Conservation (phyloP, 73 alveolate species). For the Paramecium caudatum region DNA sequence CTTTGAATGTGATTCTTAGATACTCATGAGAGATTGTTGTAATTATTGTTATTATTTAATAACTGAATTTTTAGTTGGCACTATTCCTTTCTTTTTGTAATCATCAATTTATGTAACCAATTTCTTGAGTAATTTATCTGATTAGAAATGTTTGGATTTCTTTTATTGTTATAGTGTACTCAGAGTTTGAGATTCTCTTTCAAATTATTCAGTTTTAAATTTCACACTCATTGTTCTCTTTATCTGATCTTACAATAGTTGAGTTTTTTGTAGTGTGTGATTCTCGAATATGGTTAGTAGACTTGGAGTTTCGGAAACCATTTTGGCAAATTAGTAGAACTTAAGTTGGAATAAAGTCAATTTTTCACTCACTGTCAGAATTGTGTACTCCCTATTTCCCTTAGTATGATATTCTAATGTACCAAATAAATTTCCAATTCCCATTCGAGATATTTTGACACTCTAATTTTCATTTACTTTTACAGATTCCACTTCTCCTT, state of each 20-base stretch:
- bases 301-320: neutral
- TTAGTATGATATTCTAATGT: neutral
- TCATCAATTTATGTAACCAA: slow-evolving; percentile 18
- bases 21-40: slow-evolving; percentile 4
- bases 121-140: slow-evolving; percentile 1
- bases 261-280: neutral
- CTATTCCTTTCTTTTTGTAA: slow-evolving; percentile 39
- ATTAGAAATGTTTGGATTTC: neutral
- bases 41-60: slow-evolving; percentile 18
- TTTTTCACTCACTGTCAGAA: neutral
- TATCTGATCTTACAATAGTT: neutral
- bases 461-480: slow-evolving; percentile 27
- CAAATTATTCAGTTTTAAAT: slow-evolving; percentile 23
- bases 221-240: slow-evolving; percentile 51
- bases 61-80: neutral
- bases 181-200: neutral
- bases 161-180: neutral
- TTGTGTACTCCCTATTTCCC: slow-evolving; percentile 14
- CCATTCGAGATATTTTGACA: slow-evolving; percentile 23
- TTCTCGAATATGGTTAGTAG: neutral
- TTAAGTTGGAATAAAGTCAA: neutral
- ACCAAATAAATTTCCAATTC: slow-evolving; percentile 2
- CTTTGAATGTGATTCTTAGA: slow-evolving; percentile 8
- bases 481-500: slow-evolving; percentile 22
- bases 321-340: neutral